Evolutionary conservation across 345 rosid species (phyloP).

Genomic region (Passiflora organensis): DNA sequence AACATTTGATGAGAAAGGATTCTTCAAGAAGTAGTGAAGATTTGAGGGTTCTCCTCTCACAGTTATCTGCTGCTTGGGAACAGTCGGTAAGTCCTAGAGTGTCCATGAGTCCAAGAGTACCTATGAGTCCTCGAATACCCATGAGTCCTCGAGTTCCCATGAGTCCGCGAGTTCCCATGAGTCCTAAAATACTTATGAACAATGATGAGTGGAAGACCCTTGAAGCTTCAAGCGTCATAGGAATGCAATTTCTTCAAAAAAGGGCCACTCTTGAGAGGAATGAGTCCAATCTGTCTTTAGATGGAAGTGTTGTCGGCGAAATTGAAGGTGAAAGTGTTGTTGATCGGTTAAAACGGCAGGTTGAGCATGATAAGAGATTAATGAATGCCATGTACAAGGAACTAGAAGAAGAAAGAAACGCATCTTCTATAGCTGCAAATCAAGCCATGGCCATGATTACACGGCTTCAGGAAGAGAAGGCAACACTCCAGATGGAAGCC

Average conservation of each 20-base stretch:
- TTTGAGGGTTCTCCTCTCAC: conserved; percentile 60
- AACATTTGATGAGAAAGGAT: conserved; percentile 64
- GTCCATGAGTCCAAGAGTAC: conserved; percentile 62
- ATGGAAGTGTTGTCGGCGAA: conserved; percentile 72
- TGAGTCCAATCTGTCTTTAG: conserved; percentile 76
- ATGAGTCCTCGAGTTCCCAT: conserved; percentile 52
- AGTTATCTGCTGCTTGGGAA: conserved; percentile 68
- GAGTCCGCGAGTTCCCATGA: conserved; percentile 16
- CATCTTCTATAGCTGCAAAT: conserved; percentile 78
- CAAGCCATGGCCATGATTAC: conserved; percentile 99
- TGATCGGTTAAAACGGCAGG: conserved; percentile 76
- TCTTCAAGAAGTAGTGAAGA: conserved; percentile 71
- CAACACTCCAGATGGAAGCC: conserved; percentile 86
- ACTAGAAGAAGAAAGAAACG: conserved; percentile 91
- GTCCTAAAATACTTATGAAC: conserved; percentile 18
- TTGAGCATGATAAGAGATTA: conserved; percentile 68
- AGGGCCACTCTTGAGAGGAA: conserved; percentile 77
- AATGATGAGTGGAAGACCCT: conserved; percentile 43
- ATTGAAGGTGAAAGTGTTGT: conserved; percentile 76
- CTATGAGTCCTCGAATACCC: conserved; percentile 22
- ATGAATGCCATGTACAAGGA: conserved; percentile 61
- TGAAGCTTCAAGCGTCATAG: conserved; percentile 35
- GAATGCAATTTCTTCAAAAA: conserved; percentile 56
- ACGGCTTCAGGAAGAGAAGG: conserved; percentile 92
- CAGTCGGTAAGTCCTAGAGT: conserved; percentile 60